These are phyloP conservation scores for Cryptococcus sp. DNA, from an alignment of 1,284 basidiomycete species.

Conservation along the genomic window DNA sequence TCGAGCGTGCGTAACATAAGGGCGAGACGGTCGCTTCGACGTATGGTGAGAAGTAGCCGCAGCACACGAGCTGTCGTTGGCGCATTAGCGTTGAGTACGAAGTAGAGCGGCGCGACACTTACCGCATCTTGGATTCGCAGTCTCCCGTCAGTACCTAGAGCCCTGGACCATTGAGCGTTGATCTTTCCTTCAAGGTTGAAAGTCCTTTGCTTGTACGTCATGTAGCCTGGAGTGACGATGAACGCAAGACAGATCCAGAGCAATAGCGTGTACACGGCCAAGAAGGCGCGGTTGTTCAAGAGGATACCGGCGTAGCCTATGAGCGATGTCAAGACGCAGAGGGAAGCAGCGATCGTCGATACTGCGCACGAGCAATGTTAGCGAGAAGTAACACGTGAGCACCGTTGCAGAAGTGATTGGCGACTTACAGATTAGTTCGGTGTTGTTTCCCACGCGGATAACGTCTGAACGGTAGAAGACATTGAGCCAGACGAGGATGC, in stretches of 20 bases:
- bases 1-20: slow-evolving; percentile 66
- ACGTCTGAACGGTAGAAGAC: slow-evolving; percentile 64
- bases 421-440: slow-evolving; percentile 61
- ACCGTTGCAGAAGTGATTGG: not conserved
- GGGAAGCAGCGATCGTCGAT: slow-evolving; percentile 61
- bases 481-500: slow-evolving; percentile 67
- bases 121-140: slow-evolving; percentile 65
- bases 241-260: slow-evolving; percentile 69
- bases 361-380: slow-evolving; percentile 48
- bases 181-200: slow-evolving; percentile 75
- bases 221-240: slow-evolving; percentile 67
- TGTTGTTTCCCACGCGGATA: slow-evolving; percentile 63
- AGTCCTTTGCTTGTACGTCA: slow-evolving; percentile 65
- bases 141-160: slow-evolving; percentile 60
- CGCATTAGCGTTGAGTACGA: slow-evolving; percentile 3
- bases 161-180: slow-evolving; percentile 67
- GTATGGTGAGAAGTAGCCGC: slow-evolving; percentile 67
- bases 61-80: slow-evolving; percentile 60
- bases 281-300: slow-evolving; percentile 71
- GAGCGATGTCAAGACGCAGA: slow-evolving; percentile 65
- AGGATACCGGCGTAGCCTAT: slow-evolving; percentile 68
- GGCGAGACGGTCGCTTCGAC: slow-evolving; percentile 67
- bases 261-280: slow-evolving; percentile 69
- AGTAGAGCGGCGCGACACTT: slow-evolving; percentile 13
- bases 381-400: not conserved